phyloP scores from a whole-genome alignment of 331 rosid species.

The Pyracantha coccinea region DNA sequence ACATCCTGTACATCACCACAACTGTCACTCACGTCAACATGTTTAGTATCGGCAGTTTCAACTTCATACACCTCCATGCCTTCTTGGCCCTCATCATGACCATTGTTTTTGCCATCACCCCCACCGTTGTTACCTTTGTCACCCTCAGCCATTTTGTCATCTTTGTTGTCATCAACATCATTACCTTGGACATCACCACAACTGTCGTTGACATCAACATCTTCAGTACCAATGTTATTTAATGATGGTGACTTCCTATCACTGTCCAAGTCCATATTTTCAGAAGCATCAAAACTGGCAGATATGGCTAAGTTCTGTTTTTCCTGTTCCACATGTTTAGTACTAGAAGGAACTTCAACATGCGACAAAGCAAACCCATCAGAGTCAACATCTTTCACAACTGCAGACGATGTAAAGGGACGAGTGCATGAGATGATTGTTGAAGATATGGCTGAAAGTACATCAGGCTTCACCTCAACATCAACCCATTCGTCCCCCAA shows the following conservation, averaged over 20 bases:
- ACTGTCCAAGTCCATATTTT: slow-evolving; percentile 22
- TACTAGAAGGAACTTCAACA: slow-evolving; percentile 30
- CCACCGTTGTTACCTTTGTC: neutral
- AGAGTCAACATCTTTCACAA: slow-evolving; percentile 29
- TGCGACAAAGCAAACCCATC: slow-evolving; percentile 28
- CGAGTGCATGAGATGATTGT: slow-evolving; percentile 30
- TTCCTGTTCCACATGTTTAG: slow-evolving; percentile 33
- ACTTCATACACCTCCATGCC: slow-evolving; percentile 13
- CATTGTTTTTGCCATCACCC: slow-evolving; percentile 6
- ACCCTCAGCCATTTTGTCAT: slow-evolving; percentile 10
- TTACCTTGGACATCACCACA: slow-evolving; percentile 21
- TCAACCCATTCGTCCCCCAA: slow-evolving; percentile 63
- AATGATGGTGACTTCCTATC: slow-evolving; percentile 28
- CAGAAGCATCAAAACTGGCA: slow-evolving; percentile 27
- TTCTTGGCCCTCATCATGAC: slow-evolving; percentile 13
- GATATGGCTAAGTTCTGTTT: slow-evolving; percentile 15
- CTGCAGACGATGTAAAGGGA: slow-evolving; percentile 31
- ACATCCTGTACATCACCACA: slow-evolving; percentile 13
- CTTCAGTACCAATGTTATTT: slow-evolving; percentile 24
- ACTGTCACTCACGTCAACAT: slow-evolving; percentile 13
- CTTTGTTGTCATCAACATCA: slow-evolving; percentile 13
- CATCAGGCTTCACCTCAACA: slow-evolving; percentile 51
- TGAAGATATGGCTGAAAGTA: slow-evolving; percentile 43
- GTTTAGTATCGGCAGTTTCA: slow-evolving; percentile 17
- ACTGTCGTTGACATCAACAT: slow-evolving; percentile 12